phyloP scores from a whole-genome alignment of 495 filamentous ascomycete genomes.

The Tuber calosporum region DNA sequence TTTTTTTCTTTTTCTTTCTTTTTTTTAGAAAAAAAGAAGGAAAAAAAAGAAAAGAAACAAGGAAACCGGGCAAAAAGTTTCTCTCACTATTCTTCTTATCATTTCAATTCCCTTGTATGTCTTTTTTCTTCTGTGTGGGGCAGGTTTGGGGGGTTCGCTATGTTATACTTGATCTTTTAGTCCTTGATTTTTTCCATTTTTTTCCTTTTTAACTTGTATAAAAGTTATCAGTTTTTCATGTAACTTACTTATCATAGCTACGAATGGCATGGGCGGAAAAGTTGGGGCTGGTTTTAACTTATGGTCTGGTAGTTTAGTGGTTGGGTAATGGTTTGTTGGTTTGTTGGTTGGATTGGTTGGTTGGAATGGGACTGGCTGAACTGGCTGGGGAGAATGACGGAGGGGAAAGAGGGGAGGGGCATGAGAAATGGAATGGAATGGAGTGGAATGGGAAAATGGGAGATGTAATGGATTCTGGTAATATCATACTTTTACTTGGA shows the following conservation, averaged over 20 bases:
- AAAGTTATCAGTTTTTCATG: background rate
- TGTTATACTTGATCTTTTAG: background rate
- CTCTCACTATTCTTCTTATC: background rate
- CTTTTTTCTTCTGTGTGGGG: background rate
- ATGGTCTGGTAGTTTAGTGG: background rate
- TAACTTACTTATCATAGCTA: conserved; percentile 3
- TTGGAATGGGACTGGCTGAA: background rate
- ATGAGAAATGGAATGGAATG: background rate
- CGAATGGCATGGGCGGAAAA: background rate
- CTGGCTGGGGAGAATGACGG: background rate
- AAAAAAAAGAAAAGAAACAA: no score
- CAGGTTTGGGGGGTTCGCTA: background rate
- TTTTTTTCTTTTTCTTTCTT: background rate
- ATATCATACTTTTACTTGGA: background rate
- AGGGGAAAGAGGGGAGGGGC: background rate
- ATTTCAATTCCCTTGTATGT: background rate
- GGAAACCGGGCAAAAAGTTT: no score
- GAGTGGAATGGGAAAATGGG: background rate
- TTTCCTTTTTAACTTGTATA: background rate
- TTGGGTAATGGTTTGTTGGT: conserved; percentile 3
- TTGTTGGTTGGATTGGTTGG: background rate
- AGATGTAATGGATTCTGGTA: background rate
- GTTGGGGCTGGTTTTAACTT: background rate
- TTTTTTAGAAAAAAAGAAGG: background rate
- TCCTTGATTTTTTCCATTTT: background rate